Base-by-base conservation (phyloP, 2,329 filamentous ascomycete species). In the Neocatenulostroma microsporum region DNA sequence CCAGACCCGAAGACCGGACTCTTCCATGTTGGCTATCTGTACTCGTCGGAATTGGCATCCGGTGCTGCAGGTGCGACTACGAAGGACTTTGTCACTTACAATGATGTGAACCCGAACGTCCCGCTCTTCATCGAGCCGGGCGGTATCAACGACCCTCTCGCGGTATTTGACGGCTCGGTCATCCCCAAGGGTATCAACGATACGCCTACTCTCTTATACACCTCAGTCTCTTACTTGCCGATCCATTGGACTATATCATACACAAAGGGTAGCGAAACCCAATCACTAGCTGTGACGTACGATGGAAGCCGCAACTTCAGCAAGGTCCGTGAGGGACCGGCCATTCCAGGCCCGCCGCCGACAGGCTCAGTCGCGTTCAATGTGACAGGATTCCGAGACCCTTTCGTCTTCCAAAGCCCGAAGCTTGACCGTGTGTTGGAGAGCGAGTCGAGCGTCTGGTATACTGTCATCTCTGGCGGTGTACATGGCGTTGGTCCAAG, bases 211-310 rank as follows among this genome's bases (percentile, higher is more conserved):
- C 50, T 68, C 8, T 50, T 69, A 2, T 69, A 69, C 41, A 67
- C 66, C 3, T 64, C 62, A 2, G 63, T 69, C 11, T 60, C 58
- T 13, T 65, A 58, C 41, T 46, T 68, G 6, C 66, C 66, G 0
- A 68, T 69, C 10, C 60, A 66, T 25, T 69, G 65, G 65, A 67
- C 62, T 7, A 58, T 68, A n/a, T 52, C 56, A 19, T 68, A 70
- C 41, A 64, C 59, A n/a, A 58, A 62, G 8, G 65, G 63, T 6
- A 63, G 62, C 24, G 68, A 71, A 43, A 64, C 65, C 0, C 64
- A 70, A 34, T 62, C 61, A 11, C 50, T 69, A 1, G 68, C 66
- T 2, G 62, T 39, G 12, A 24, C 31, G 3, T 34, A 39, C 15
- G 37, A 27, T 10, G 31, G 51, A 13, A 56, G 62, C n/a, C 49